These are phyloP conservation scores for Puccinia triticina DNA, from an alignment of 1,284 basidiomycete genomes.

Conservation along the genomic window DNA sequence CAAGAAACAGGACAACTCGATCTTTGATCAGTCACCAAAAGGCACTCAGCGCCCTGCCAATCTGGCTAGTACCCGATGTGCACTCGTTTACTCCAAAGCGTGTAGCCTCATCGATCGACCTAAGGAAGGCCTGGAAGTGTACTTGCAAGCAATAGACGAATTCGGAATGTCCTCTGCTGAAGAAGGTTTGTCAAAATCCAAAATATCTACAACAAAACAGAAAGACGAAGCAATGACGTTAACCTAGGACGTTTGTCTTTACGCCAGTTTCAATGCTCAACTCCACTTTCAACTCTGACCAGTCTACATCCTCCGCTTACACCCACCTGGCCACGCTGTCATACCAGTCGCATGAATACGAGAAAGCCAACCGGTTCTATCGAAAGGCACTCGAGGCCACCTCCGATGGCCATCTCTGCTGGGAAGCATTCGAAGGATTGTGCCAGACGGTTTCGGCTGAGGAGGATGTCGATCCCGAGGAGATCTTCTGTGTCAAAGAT, in stretches of 20 bases:
- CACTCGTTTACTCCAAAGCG: slow-evolving; percentile 55
- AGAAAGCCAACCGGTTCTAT: slow-evolving; percentile 45
- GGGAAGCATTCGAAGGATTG: slow-evolving; percentile 51
- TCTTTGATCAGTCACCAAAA: not conserved
- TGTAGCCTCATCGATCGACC: slow-evolving; percentile 54
- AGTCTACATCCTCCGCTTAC: slow-evolving; percentile 33
- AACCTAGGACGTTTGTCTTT: not conserved
- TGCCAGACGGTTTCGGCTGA: slow-evolving; percentile 39
- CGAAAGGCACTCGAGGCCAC: slow-evolving; percentile 28
- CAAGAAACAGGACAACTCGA: slow-evolving; percentile 1
- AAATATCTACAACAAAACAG: not conserved
- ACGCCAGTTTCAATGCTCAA: slow-evolving; percentile 4
- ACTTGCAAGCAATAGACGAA: slow-evolving; percentile 49
- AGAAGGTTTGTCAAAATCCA: not conserved
- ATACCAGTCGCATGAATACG: slow-evolving; percentile 49
- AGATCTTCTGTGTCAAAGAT: not conserved
- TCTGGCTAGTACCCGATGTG: slow-evolving; percentile 56
- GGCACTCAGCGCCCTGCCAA: slow-evolving; percentile 54
- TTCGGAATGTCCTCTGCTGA: slow-evolving; percentile 34
- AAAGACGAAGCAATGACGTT: too few species aligned
- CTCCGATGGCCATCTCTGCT: slow-evolving; percentile 51
- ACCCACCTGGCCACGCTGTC: slow-evolving; percentile 33
- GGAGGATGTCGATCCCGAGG: slow-evolving; percentile 20
- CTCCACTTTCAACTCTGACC: slow-evolving; percentile 22
- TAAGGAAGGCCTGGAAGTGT: slow-evolving; percentile 56